Percentiles rank a stretch among this genome's conserved stretches.
Conservation (phyloP, 805 yeast genomes). For the Brettanomyces bruxellensis region DNA sequence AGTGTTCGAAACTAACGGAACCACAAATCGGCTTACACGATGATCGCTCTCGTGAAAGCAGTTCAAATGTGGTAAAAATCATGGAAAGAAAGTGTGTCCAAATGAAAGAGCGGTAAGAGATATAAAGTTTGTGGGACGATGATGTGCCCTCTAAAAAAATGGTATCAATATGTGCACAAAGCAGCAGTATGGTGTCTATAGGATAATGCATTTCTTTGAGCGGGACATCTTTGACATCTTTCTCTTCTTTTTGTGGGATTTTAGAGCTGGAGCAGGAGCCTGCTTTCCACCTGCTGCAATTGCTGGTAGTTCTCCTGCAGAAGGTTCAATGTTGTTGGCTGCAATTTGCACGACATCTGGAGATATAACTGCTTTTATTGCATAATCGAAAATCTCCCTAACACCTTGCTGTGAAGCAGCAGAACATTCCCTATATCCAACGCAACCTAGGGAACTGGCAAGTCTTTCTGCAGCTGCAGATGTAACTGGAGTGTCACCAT, state of each 20-base stretch:
- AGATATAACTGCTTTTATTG: slow-evolving; percentile 60
- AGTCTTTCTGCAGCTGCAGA: slow-evolving; percentile 52
- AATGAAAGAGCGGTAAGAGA: slow-evolving; percentile 3
- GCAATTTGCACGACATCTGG: slow-evolving; percentile 29
- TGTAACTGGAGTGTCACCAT: slow-evolving; percentile 54
- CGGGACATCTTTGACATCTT: neutral
- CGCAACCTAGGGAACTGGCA: slow-evolving; percentile 65
- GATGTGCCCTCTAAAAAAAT: neutral
- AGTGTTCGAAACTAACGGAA: neutral
- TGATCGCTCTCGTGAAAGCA: neutral
- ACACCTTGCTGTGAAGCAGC: slow-evolving; percentile 87
- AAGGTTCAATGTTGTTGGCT: neutral
- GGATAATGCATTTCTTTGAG: slow-evolving; percentile 38
- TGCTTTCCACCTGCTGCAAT: slow-evolving; percentile 1
- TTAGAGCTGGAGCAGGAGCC: neutral
- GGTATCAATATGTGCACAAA: too few species aligned
- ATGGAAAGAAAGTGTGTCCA: slow-evolving; percentile 1
- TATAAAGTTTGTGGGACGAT: neutral
- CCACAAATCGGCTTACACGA: neutral
- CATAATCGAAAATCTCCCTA: slow-evolving; percentile 74
- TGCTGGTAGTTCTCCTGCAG: slow-evolving; percentile 9
- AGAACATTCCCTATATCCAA: slow-evolving; percentile 77
- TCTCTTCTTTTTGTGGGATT: neutral
- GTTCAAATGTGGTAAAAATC: slow-evolving; percentile 12
- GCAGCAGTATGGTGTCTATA: slow-evolving; percentile 18